Evolutionary conservation across 1,284 basidiomycete genomes (phyloP).

Genomic region (Earliella scabrosa): DNA sequence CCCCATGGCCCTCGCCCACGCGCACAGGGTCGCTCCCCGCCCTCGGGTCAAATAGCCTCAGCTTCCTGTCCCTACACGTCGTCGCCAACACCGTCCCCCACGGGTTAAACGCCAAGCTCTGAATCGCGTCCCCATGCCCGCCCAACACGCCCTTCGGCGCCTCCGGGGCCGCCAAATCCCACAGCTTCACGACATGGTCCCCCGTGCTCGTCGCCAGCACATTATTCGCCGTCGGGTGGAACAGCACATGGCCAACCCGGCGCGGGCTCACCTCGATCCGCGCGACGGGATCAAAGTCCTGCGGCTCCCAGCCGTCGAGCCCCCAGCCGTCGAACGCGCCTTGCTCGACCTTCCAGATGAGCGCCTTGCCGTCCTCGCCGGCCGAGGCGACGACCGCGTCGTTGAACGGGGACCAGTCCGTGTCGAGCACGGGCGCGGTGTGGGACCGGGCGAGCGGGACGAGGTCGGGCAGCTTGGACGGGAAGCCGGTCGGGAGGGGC

Average conservation of each 20-base stretch:
- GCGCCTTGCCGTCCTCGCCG: slow-evolving; percentile 92
- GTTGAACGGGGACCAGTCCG: slow-evolving; percentile 95
- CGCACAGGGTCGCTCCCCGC: slow-evolving; percentile 82
- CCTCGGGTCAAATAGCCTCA: slow-evolving; percentile 90
- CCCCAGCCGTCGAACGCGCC: slow-evolving; percentile 85
- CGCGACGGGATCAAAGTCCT: slow-evolving; percentile 84
- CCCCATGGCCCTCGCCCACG: slow-evolving; percentile 85
- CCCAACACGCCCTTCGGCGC: slow-evolving; percentile 64
- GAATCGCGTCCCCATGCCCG: slow-evolving; percentile 89
- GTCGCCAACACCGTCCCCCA: slow-evolving; percentile 79
- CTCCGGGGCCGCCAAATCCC: slow-evolving; percentile 82
- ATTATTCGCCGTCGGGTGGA: slow-evolving; percentile 91
- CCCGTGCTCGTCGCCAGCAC: slow-evolving; percentile 89
- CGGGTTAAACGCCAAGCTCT: slow-evolving; percentile 85
- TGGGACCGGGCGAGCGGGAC: slow-evolving; percentile 91
- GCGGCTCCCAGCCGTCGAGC: slow-evolving; percentile 79
- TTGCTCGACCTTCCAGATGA: slow-evolving; percentile 87
- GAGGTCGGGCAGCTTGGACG: slow-evolving; percentile 88
- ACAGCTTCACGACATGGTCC: slow-evolving; percentile 90
- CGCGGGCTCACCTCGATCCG: slow-evolving; percentile 77
- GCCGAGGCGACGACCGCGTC: slow-evolving; percentile 90
- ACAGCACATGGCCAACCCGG: slow-evolving; percentile 94
- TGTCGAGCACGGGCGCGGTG: slow-evolving; percentile 90
- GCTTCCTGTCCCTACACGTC: slow-evolving; percentile 91
- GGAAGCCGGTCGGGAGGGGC: slow-evolving; percentile 55